Percentiles rank a stretch among this genome's conserved stretches.
Evolutionary conservation across 148 eudicot genomes (phyloP).

Genomic region (Diospyros kaki): DNA sequence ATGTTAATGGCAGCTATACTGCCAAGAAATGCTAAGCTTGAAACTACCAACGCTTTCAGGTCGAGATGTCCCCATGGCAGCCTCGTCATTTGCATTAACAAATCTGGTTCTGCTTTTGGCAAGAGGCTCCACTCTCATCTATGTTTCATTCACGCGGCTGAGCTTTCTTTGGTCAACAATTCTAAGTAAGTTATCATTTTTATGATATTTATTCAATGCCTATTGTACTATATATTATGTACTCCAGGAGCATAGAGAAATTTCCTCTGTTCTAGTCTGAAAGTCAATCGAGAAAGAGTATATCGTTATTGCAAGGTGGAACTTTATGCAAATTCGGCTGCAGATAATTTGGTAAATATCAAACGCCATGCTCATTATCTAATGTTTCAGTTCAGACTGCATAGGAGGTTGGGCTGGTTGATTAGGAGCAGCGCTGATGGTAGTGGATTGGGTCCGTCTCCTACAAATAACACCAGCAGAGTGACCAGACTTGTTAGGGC

Average conservation of each 20-base stretch:
- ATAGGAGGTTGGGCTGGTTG: slow-evolving; percentile 55
- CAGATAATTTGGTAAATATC: neutral
- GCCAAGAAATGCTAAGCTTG: slow-evolving; percentile 20
- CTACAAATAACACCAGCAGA: slow-evolving; percentile 33
- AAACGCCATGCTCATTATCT: neutral
- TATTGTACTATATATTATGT: neutral
- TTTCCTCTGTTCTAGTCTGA: neutral
- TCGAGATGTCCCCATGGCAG: slow-evolving; percentile 10
- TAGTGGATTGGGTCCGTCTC: slow-evolving; percentile 40
- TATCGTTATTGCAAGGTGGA: too few relatives aligned
- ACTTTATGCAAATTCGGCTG: too few relatives aligned
- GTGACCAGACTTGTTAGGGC: slow-evolving; percentile 66
- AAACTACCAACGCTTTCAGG: slow-evolving; percentile 12
- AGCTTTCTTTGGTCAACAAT: slow-evolving; percentile 17
- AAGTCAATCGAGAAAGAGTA: neutral
- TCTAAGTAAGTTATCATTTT: slow-evolving; percentile 39
- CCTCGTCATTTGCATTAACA: slow-evolving; percentile 23
- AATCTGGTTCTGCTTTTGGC: slow-evolving; percentile 23
- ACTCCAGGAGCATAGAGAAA: too few relatives aligned
- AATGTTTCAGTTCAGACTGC: slow-evolving; percentile 2
- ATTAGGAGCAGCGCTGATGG: slow-evolving; percentile 58
- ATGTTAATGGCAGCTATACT: slow-evolving; percentile 40
- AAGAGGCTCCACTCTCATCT: slow-evolving; percentile 25
- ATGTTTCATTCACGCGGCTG: slow-evolving; percentile 20
- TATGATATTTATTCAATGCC: neutral